A percentile compares a stretch with the other conserved stretches of the same genome.
Evolutionary conservation across 306 rosid species (phyloP).

Genomic region (Rosa chinensis): DNA sequence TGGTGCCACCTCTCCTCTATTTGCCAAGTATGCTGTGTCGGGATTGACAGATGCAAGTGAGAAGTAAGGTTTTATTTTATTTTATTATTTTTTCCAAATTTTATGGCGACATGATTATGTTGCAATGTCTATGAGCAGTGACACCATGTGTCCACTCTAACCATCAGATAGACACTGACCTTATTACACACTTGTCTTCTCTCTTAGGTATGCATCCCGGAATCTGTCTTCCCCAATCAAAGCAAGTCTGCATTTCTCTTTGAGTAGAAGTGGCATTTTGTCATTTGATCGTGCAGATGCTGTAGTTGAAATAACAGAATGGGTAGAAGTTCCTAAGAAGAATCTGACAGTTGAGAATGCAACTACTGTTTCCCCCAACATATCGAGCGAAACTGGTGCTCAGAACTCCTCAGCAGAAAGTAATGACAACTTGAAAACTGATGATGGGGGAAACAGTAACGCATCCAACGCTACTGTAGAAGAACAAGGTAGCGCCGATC

Average conservation of each 20-base stretch:
- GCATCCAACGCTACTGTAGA: constrained; percentile 47
- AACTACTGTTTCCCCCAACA: constrained; percentile 54
- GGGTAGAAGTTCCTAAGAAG: constrained; percentile 89
- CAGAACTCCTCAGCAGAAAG: constrained; percentile 57
- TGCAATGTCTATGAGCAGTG: constrained; percentile 19
- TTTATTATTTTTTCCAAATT: not conserved
- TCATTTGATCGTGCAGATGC: constrained; percentile 96
- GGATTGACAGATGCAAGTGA: constrained; percentile 78
- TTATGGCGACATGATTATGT: constrained; percentile 22
- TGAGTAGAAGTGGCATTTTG: constrained; percentile 90
- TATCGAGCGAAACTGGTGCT: constrained; percentile 56
- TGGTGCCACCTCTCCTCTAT: constrained; percentile 61
- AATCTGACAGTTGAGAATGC: constrained; percentile 76
- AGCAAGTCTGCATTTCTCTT: constrained; percentile 83
- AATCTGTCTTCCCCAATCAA: constrained; percentile 88
- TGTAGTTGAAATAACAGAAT: constrained; percentile 82
- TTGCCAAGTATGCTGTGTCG: constrained; percentile 71
- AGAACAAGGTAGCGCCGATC: constrained; percentile 50
- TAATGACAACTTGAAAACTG: constrained; percentile 47
- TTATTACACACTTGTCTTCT: constrained; percentile 17
- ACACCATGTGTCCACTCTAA: constrained; percentile 15
- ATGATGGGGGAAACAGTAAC: constrained; percentile 49
- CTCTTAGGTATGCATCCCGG: constrained; percentile 73
- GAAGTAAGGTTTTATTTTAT: constrained; percentile 57
- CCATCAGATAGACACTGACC: constrained; percentile 20